Percentiles rank a stretch among this genome's conserved stretches.
Evolutionary conservation across 2,329 filamentous ascomycete species (phyloP).

Genomic region (Penicillium fuscoglaucum): DNA sequence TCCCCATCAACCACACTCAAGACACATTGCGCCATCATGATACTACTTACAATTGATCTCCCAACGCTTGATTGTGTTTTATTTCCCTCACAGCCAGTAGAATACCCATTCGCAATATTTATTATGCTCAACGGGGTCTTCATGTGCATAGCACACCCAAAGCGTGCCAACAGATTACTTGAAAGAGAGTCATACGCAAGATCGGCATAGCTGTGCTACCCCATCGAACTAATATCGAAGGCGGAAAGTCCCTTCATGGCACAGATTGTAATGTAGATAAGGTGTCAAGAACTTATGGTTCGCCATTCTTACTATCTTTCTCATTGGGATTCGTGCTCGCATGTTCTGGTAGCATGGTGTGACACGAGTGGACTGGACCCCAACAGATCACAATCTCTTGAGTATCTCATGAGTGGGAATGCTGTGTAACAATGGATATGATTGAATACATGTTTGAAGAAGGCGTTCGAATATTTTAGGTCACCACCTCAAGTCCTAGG

Average conservation of each 20-base stretch:
- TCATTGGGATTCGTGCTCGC: not conserved
- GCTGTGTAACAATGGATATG: not conserved
- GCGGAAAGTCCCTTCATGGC: too few relatives aligned
- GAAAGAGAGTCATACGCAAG: not conserved
- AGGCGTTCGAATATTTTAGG: not conserved
- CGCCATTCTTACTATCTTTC: too few relatives aligned
- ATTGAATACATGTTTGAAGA: not conserved
- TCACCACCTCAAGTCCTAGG: not conserved
- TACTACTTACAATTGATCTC: not conserved
- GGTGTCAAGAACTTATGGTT: not conserved
- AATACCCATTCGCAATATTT: not conserved
- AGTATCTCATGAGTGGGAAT: not conserved
- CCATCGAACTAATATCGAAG: not conserved
- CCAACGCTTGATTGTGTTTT: too few relatives aligned
- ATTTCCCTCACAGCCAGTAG: not conserved
- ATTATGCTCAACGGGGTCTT: not conserved
- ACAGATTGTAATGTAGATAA: not conserved
- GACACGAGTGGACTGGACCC: not conserved
- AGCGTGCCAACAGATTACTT: not conserved
- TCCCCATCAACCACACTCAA: not conserved
- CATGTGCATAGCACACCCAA: too few relatives aligned
- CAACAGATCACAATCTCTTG: not conserved
- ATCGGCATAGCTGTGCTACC: not conserved
- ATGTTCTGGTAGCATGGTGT: not conserved
- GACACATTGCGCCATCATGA: not conserved